phyloP scores from a whole-genome alignment of 2,329 filamentous ascomycete genomes.

The Calonectria pteridis region DNA sequence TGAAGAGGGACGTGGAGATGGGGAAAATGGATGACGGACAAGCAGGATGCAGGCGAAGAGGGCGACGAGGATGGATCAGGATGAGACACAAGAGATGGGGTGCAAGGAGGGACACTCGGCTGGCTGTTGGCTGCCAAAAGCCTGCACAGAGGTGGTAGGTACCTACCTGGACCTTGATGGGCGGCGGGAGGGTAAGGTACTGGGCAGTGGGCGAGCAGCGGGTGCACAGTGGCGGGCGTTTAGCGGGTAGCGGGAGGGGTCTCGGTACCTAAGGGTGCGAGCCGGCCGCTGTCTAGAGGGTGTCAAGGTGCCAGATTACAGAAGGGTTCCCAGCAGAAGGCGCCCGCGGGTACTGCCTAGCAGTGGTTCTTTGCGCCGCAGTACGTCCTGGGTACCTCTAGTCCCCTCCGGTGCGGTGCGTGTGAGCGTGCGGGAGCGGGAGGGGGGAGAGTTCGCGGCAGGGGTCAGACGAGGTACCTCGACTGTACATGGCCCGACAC shows the following conservation, averaged over 20 bases:
- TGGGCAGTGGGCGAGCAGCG: neutral
- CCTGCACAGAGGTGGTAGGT: neutral
- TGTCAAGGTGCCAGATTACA: neutral
- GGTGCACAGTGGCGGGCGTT: constrained; percentile 10
- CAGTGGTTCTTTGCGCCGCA: constrained; percentile 9
- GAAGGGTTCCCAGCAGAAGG: neutral
- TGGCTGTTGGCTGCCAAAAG: constrained; percentile 1
- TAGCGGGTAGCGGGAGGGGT: constrained; percentile 19
- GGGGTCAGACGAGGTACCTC: constrained; percentile 18
- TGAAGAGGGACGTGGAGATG: constrained; percentile 5
- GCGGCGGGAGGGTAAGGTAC: neutral
- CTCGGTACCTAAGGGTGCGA: constrained; percentile 7
- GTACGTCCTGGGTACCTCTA: constrained; percentile 17
- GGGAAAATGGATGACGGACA: constrained; percentile 23
- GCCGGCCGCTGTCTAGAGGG: neutral
- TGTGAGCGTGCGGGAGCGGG: constrained; percentile 20
- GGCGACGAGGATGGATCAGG: constrained; percentile 8
- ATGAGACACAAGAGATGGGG: constrained; percentile 18
- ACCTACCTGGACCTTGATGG: neutral
- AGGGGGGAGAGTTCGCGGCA: constrained; percentile 13
- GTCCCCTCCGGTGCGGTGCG: neutral
- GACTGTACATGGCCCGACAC: constrained; percentile 4
- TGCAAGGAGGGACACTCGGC: constrained; percentile 6
- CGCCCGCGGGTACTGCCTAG: neutral
- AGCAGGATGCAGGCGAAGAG: constrained; percentile 17